Conservation (phyloP, 192 early-diverging fungal species). For the Entomortierella lignicola region DNA sequence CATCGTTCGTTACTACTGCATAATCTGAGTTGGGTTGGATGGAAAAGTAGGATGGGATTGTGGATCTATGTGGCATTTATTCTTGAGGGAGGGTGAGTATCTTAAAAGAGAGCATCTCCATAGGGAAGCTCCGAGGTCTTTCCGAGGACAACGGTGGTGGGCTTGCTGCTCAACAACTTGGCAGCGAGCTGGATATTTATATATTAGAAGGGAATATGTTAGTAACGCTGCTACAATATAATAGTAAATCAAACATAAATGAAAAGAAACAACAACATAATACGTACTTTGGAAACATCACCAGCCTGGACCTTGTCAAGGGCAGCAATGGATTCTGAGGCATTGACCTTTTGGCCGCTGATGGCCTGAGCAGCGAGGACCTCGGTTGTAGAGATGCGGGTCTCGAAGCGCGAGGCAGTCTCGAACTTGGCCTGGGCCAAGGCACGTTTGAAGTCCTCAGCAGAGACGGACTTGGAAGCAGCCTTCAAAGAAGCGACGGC, state of each 20-base stretch:
- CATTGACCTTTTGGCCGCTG: conserved; percentile 44
- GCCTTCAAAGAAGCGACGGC: conserved; percentile 71
- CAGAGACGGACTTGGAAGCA: conserved; percentile 57
- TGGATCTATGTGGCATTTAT: conserved; percentile 37
- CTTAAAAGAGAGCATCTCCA: conserved; percentile 74
- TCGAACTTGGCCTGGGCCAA: conserved; percentile 73
- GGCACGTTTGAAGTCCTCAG: conserved; percentile 72
- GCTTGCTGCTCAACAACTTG: conserved; percentile 72
- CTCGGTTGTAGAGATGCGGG: conserved; percentile 60
- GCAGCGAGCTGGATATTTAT: conserved; percentile 70
- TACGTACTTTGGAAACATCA: conserved; percentile 54
- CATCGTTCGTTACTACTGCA: not conserved
- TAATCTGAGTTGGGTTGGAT: not conserved
- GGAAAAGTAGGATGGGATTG: not conserved
- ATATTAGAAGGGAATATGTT: too few species aligned
- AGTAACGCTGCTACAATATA: not conserved
- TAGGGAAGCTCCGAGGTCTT: conserved; percentile 79
- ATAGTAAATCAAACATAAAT: conserved; percentile 23
- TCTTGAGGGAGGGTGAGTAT: not conserved
- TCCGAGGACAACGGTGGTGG: conserved; percentile 84
- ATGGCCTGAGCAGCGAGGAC: conserved; percentile 57
- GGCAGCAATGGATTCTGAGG: conserved; percentile 29
- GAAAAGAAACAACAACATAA: conserved; percentile 49
- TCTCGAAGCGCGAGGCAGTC: conserved; percentile 58
- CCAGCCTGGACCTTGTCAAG: conserved; percentile 37